Evolutionary conservation across 768 basidiomycete genomes (phyloP).

Genomic region (Mycena galopus): DNA sequence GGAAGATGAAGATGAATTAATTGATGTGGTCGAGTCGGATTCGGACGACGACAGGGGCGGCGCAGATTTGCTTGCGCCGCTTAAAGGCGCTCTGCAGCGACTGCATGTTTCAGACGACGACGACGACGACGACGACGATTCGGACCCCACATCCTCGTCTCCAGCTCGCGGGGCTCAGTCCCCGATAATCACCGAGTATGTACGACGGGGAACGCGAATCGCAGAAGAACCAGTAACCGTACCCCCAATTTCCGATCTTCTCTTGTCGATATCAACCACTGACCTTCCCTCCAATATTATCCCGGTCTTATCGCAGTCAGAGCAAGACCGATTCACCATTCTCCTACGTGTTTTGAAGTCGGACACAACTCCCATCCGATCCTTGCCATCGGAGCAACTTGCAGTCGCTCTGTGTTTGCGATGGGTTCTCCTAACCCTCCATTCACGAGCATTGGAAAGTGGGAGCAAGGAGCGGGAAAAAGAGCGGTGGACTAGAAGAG

Average conservation of each 20-base stretch:
- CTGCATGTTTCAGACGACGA: conserved; percentile 61
- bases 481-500: conserved; percentile 77
- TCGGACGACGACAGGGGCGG: conserved; percentile 61
- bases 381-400: conserved; percentile 61
- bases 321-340: conserved; percentile 65
- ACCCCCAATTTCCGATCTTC: conserved; percentile 60
- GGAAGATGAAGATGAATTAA: conserved; percentile 69
- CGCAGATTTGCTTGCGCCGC: conserved; percentile 73
- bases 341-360: conserved; percentile 71
- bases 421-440: conserved; percentile 69
- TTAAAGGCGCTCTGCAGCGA: conserved; percentile 75
- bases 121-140: conserved; percentile 43
- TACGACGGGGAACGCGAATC: conserved; percentile 78
- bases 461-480: conserved; percentile 69
- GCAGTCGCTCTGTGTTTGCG: conserved; percentile 69
- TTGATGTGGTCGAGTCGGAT: conserved; percentile 77
- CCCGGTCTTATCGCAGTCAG: conserved; percentile 63
- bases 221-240: conserved; percentile 70
- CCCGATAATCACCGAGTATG: conserved; percentile 64
- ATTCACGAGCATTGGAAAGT: conserved; percentile 63
- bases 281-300: conserved; percentile 48
- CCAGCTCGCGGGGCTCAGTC: conserved; percentile 41
- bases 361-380: conserved; percentile 60
- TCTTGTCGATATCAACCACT: conserved; percentile 55
- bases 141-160: conserved; percentile 51